A percentile compares a stretch with the other conserved stretches of the same genome.
These are phyloP conservation scores for Thalassiosira oceanica DNA, from an alignment of 352 stramenopile species.

Conservation along the genomic window DNA sequence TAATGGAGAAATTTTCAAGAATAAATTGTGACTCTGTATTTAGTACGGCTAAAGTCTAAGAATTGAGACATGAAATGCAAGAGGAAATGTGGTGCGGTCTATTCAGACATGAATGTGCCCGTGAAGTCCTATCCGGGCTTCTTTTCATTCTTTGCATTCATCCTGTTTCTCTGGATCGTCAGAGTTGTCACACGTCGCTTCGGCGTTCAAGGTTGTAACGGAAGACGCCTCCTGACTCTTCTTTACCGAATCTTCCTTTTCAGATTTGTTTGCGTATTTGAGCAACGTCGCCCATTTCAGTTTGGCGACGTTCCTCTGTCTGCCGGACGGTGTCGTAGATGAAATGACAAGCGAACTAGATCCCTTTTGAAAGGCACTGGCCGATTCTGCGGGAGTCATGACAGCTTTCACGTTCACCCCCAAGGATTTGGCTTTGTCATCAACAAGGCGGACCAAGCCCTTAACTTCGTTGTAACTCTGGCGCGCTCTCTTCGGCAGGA, in stretches of 20 bases:
- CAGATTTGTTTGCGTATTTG: conserved; percentile 5
- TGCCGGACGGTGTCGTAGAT: conserved; percentile 9
- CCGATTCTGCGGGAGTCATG: conserved; percentile 3
- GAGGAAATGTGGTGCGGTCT: too few relatives aligned
- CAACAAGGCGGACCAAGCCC: conserved; percentile 1
- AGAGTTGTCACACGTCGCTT: not conserved
- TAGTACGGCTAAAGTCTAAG: not conserved
- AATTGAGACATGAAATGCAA: not conserved
- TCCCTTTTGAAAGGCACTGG: conserved; percentile 1
- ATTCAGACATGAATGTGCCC: too few relatives aligned
- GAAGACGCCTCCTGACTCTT: not conserved
- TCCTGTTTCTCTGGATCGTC: not conserved
- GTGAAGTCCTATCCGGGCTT: too few relatives aligned
- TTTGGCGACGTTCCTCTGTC: conserved; percentile 5
- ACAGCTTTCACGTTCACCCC: not conserved
- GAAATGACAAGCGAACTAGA: conserved; percentile 4
- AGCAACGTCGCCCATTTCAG: conserved; percentile 21
- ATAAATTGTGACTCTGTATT: too few relatives aligned
- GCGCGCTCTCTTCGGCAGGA: conserved; percentile 12
- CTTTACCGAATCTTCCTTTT: not conserved
- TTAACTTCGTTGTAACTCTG: conserved; percentile 14
- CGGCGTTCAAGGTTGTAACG: not conserved
- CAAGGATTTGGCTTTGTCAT: conserved; percentile 9
- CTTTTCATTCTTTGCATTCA: not conserved
- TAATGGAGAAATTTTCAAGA: too few relatives aligned